Conservation (phyloP, 805 yeast genomes). For the Candida fluviatilis region DNA sequence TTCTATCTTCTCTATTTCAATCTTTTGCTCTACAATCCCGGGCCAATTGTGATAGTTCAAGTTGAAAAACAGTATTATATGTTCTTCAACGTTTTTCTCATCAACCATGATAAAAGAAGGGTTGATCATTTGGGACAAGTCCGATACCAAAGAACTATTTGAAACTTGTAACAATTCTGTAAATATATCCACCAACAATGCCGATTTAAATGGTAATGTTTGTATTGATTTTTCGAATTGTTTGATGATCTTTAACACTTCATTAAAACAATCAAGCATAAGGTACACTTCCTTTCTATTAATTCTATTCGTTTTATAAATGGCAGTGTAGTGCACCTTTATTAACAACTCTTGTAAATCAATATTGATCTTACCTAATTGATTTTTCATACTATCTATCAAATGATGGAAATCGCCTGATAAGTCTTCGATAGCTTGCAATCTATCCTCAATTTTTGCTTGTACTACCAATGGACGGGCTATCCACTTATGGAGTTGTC, state of each 20-base stretch:
- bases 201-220: slow-evolving; percentile 23
- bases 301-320: slow-evolving; percentile 20
- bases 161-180: slow-evolving; percentile 31
- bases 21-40: slow-evolving; percentile 31
- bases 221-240: slow-evolving; percentile 37
- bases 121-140: slow-evolving; percentile 48
- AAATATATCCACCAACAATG: slow-evolving; percentile 35
- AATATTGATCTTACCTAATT: slow-evolving; percentile 18
- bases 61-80: slow-evolving; percentile 43
- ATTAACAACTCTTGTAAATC: slow-evolving; percentile 35
- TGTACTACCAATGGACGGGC: slow-evolving; percentile 61
- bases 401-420: slow-evolving; percentile 25
- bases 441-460: slow-evolving; percentile 54
- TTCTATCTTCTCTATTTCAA: slow-evolving; percentile 42
- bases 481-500: slow-evolving; percentile 70
- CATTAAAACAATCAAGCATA: slow-evolving; percentile 26
- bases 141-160: slow-evolving; percentile 23
- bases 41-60: slow-evolving; percentile 31
- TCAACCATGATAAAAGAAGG: slow-evolving; percentile 49
- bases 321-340: slow-evolving; percentile 36
- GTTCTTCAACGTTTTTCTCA: slow-evolving; percentile 37
- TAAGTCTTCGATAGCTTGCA: slow-evolving; percentile 47
- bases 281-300: slow-evolving; percentile 28
- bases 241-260: slow-evolving; percentile 19
- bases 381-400: slow-evolving; percentile 26